Base-by-base conservation (phyloP, 2,329 filamentous ascomycete genomes). In the Claviceps maximensis region DNA sequence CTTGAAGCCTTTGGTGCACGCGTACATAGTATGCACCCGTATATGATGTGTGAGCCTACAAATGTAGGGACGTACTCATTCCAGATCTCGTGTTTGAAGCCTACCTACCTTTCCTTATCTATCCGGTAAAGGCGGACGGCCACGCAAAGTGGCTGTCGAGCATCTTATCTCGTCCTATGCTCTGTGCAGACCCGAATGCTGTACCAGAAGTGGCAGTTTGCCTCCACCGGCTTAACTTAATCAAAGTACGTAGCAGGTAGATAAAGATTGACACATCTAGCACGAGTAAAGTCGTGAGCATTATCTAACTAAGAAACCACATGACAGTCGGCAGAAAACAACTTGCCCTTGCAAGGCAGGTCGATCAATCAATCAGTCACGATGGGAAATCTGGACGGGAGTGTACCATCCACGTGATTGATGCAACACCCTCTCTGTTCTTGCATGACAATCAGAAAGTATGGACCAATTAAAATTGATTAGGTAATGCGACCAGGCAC, bases 401-500 rank as follows among this genome's bases (percentile, higher is more conserved):
- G 21, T 23, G 6, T 9, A 25, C 42, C 25, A 27, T 38, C 36
- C 49, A 50, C 49, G 49, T 50, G 49, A 50, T 25, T 19, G 4
- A 36, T 36, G 33, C 33, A 36, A 4, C 33, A n/a, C 4, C 36
- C 36, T 17, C 36, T 38, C 36, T 38, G 36, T 38, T 17, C 36
- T 41, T 42, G 40, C n/a, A 21, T 42, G 7, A 17, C 25, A 25
- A 15, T 46, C 44, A 17, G 40, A 17, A 46, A n/a, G 3, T 29
- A 3, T 33, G 31, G 12, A n/a, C 53, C 50, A 54, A 54, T 54
- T 50, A 54, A 19, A 21, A 10, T 36, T 33, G 50, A 52, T 54
- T 52, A 54, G 31, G 41, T 54, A 54, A 54, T 41, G 9, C 41
- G 29, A 19, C 53, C 33, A 52, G 53, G 53, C 53, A 54, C 33